These are phyloP conservation scores for Phytophthora quininea DNA, from an alignment of 352 stramenopile species.

Conservation along the genomic window DNA sequence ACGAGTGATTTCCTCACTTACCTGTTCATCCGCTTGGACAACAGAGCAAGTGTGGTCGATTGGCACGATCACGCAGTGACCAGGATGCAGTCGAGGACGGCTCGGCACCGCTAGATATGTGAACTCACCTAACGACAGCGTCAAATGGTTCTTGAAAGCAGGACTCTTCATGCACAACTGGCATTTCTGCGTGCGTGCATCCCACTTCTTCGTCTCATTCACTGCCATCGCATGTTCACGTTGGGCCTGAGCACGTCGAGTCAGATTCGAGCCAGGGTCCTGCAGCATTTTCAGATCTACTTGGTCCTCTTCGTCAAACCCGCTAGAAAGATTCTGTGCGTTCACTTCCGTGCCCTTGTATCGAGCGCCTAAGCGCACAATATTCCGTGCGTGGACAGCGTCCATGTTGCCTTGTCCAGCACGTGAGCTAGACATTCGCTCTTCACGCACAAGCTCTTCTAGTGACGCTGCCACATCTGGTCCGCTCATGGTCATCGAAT, in stretches of 20 bases:
- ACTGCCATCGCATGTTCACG: conserved; percentile 58
- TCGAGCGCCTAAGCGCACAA: conserved; percentile 70
- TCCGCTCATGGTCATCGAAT: conserved; percentile 18
- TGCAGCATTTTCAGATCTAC: conserved; percentile 72
- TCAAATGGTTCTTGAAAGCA: conserved; percentile 80
- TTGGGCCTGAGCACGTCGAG: conserved; percentile 59
- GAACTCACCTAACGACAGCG: conserved; percentile 79
- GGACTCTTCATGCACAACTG: conserved; percentile 70
- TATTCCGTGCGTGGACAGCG: conserved; percentile 67
- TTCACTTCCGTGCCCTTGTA: conserved; percentile 79
- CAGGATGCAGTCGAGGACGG: conserved; percentile 56
- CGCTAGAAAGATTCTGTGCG: conserved; percentile 66
- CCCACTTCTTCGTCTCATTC: conserved; percentile 71
- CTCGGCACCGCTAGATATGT: conserved; percentile 75
- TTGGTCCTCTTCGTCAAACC: conserved; percentile 85
- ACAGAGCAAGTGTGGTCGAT: conserved; percentile 72
- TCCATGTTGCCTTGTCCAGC: conserved; percentile 71
- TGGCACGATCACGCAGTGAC: conserved; percentile 79
- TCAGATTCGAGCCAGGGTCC: conserved; percentile 52
- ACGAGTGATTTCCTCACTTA: conserved; percentile 56
- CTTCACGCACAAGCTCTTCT: conserved; percentile 80
- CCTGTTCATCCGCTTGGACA: conserved; percentile 67
- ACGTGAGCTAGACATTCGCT: conserved; percentile 61
- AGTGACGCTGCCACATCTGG: conserved; percentile 48
- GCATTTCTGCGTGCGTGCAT: conserved; percentile 72